These are phyloP conservation scores for Megacollybia marginata DNA, from an alignment of 768 basidiomycete genomes.

Conservation along the genomic window DNA sequence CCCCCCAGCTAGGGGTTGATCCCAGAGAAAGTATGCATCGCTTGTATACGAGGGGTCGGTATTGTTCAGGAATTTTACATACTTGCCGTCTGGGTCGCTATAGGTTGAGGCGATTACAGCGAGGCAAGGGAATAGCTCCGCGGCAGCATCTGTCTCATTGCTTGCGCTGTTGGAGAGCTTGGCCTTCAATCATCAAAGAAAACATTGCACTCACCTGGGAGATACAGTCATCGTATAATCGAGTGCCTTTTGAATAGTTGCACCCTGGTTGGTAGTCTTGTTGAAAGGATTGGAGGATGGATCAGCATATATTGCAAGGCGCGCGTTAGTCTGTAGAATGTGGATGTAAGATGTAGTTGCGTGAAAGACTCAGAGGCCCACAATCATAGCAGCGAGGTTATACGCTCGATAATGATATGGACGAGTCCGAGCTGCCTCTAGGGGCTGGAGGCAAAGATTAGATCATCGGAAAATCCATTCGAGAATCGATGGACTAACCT, in stretches of 20 bases:
- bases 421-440: constrained; percentile 52
- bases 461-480: neutral
- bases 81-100: constrained; percentile 57
- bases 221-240: constrained; percentile 46
- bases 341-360: neutral
- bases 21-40: constrained; percentile 46
- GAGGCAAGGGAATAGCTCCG: constrained; percentile 49
- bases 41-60: constrained; percentile 29
- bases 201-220: constrained; percentile 4
- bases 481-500: constrained; percentile 23
- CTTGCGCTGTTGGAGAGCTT: constrained; percentile 12
- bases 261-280: constrained; percentile 36
- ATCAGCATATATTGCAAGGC: constrained; percentile 39
- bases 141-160: constrained; percentile 28
- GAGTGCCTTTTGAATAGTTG: constrained; percentile 52
- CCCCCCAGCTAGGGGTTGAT: constrained; percentile 40
- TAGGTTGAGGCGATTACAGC: constrained; percentile 50
- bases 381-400: constrained; percentile 64
- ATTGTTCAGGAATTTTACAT: constrained; percentile 37
- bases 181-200: too few species aligned
- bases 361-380: constrained; percentile 18
- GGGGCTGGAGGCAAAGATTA: constrained; percentile 28
- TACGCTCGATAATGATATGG: constrained; percentile 65
- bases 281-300: constrained; percentile 41
- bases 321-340: constrained; percentile 44